These are phyloP conservation scores for Plasmodium vivax DNA, from an alignment of 169 alveolate species.

Conservation along the genomic window DNA sequence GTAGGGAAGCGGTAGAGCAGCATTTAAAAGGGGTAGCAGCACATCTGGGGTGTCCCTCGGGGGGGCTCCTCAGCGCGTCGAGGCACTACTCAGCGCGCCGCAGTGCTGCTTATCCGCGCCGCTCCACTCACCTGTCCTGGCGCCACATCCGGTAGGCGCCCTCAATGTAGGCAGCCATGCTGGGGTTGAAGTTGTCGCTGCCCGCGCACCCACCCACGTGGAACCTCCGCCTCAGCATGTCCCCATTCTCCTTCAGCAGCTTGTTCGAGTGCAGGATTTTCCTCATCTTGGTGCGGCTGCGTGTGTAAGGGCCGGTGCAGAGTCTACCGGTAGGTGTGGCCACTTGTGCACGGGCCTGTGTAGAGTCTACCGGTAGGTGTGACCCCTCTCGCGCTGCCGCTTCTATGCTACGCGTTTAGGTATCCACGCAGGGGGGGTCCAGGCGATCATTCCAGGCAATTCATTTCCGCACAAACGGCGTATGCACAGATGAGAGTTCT, in stretches of 20 bases:
- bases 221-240: not conserved
- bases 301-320: not conserved
- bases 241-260: slow-evolving; percentile 25
- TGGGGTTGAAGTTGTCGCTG: slow-evolving; percentile 37
- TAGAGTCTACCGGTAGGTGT: not conserved
- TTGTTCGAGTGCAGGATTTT: slow-evolving; percentile 4
- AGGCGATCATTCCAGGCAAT: not conserved
- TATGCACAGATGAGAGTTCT: not conserved
- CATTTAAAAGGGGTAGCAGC: not conserved
- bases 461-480: not conserved
- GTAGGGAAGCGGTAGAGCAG: not conserved
- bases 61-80: not conserved
- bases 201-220: slow-evolving; percentile 14
- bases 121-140: slow-evolving; percentile 8
- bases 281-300: not conserved
- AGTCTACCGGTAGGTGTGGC: not conserved
- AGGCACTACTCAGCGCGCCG: not conserved
- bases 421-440: not conserved
- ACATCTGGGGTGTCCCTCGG: not conserved
- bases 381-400: not conserved
- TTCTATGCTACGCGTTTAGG: not conserved
- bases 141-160: slow-evolving; percentile 32
- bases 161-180: slow-evolving; percentile 60
- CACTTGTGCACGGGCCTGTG: not conserved
- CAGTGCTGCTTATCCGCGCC: not conserved